Evolutionary conservation across 306 rosid genomes (phyloP).

Genomic region (Dryas alaskensis): DNA sequence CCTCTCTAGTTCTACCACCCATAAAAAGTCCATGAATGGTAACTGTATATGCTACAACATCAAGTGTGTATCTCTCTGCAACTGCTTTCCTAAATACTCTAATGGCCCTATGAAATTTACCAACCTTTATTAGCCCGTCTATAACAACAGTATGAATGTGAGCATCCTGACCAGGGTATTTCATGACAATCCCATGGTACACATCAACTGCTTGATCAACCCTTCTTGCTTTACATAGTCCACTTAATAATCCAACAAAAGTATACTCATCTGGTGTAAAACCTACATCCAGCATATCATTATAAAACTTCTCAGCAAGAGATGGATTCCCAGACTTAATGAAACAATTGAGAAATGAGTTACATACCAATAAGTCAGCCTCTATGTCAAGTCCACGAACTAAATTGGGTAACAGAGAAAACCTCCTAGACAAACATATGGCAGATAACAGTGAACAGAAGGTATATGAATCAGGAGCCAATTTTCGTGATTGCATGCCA

Average conservation of each 20-base stretch:
- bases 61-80: constrained; percentile 37
- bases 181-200: constrained; percentile 43
- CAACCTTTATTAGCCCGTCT: constrained; percentile 48
- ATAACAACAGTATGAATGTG: constrained; percentile 49
- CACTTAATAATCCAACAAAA: constrained; percentile 51
- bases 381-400: constrained; percentile 27
- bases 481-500: constrained; percentile 24
- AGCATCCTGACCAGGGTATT: constrained; percentile 43
- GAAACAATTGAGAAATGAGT: constrained; percentile 50
- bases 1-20: constrained; percentile 56
- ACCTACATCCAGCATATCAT: constrained; percentile 45
- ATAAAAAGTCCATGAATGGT: constrained; percentile 51
- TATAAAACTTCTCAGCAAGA: constrained; percentile 42
- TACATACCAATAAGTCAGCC: constrained; percentile 53
- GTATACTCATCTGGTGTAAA: constrained; percentile 56
- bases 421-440: constrained; percentile 37
- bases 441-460: constrained; percentile 41
- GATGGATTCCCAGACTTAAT: constrained; percentile 43
- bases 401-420: constrained; percentile 44
- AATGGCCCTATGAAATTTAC: constrained; percentile 41
- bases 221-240: constrained; percentile 52
- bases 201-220: constrained; percentile 48
- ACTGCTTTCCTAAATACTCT: constrained; percentile 36
- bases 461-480: constrained; percentile 53
- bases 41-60: constrained; percentile 44